Evolutionary conservation across 495 filamentous ascomycete genomes (phyloP).

Genomic region (Lophiotrema nucula): DNA sequence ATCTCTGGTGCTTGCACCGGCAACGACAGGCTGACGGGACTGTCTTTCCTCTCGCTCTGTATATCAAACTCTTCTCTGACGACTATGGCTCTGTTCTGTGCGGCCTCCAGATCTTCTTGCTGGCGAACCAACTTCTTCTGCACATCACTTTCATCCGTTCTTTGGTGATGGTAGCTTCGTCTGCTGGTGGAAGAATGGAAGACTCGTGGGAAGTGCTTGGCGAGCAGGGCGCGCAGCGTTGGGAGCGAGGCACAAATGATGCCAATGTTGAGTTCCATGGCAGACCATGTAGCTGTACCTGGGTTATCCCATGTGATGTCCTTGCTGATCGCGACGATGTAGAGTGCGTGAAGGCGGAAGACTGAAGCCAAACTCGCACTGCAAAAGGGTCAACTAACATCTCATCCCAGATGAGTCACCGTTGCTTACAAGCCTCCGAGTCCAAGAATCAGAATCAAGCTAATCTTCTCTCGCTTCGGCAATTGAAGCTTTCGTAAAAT

Average conservation of each 20-base stretch:
- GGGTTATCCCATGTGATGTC: conserved; percentile 30
- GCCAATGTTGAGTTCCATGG: conserved; percentile 23
- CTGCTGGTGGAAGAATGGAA: conserved; percentile 8
- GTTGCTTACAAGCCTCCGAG: conserved; percentile 26
- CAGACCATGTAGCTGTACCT: conserved; percentile 20
- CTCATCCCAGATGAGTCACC: too few species aligned
- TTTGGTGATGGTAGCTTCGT: too few species aligned
- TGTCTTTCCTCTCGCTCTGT: too few species aligned
- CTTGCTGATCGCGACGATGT: conserved; percentile 11
- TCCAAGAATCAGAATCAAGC: conserved; percentile 19
- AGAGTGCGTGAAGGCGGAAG: conserved; percentile 22
- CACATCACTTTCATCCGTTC: too few species aligned
- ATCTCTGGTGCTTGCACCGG: too few species aligned
- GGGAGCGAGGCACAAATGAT: conserved; percentile 30
- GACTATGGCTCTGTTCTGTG: too few species aligned
- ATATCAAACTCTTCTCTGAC: too few species aligned
- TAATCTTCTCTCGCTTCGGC: conserved; percentile 16
- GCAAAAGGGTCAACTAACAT: background rate
- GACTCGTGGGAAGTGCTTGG: conserved; percentile 4
- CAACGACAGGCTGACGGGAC: too few species aligned
- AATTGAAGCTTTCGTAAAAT: conserved; percentile 4
- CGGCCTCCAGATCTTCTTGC: too few species aligned
- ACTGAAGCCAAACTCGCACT: conserved; percentile 21
- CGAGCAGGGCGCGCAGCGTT: conserved; percentile 19
- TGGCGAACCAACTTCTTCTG: too few species aligned